Conservation (phyloP, 1,139 yeast genomes). For the Blastobotrys capitulatus region DNA sequence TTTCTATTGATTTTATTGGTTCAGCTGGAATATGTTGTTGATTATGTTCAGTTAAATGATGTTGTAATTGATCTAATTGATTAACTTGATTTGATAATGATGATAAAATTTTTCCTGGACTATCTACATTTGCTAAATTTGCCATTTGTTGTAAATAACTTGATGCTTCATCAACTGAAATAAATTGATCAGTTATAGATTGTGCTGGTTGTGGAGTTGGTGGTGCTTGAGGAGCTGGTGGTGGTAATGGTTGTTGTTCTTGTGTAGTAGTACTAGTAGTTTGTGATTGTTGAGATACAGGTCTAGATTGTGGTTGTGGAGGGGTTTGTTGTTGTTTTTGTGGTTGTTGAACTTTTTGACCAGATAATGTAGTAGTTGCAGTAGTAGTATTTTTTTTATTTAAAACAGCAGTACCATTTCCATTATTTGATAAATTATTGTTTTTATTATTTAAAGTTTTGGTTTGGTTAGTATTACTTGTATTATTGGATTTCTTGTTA, state of each 20-base stretch:
- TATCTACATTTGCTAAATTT: slow-evolving; percentile 1
- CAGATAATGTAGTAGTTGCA: not conserved
- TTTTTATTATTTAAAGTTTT: not conserved
- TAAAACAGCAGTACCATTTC: not conserved
- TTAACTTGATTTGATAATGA: not conserved
- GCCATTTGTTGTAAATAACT: slow-evolving; percentile 9
- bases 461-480: not conserved
- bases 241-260: not conserved
- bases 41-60: not conserved
- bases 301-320: not conserved
- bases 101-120: not conserved
- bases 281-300: not conserved
- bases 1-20: not conserved
- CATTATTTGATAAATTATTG: not conserved
- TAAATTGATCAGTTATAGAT: not conserved
- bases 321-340: not conserved
- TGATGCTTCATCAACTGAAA: slow-evolving; percentile 9
- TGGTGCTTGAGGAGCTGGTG: not conserved
- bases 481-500: not conserved
- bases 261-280: not conserved
- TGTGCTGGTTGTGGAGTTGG: slow-evolving; percentile 1
- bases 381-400: not conserved
- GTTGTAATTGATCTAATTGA: not conserved
- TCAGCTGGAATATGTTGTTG: not conserved
- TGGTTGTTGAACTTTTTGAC: not conserved